phyloP scores from a whole-genome alignment of 2,329 filamentous ascomycete species.

The Lasiodiplodia theobromae region DNA sequence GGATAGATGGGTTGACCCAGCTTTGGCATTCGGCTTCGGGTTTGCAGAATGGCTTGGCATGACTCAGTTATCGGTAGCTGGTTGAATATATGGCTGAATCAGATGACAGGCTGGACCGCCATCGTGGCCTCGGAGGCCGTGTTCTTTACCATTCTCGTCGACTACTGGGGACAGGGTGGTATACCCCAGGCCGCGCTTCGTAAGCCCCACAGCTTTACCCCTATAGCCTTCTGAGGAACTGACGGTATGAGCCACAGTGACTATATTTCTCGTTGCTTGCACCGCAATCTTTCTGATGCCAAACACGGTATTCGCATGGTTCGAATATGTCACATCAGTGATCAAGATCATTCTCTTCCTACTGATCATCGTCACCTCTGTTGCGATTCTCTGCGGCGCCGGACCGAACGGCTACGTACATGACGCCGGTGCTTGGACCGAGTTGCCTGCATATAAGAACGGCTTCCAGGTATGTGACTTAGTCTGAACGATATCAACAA shows the following conservation, averaged over 20 bases:
- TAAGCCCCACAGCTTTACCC: not conserved
- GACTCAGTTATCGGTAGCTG: too few species aligned
- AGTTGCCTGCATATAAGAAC: conserved; percentile 46
- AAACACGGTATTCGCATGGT: conserved; percentile 45
- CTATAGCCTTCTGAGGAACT: too few species aligned
- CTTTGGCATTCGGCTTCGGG: conserved; percentile 49
- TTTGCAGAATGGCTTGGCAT: conserved; percentile 41
- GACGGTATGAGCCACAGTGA: conserved; percentile 19
- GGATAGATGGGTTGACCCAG: conserved; percentile 48
- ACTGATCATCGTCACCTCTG: conserved; percentile 41
- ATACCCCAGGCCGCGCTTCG: conserved; percentile 18
- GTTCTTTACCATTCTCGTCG: conserved; percentile 35
- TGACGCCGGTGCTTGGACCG: conserved; percentile 42
- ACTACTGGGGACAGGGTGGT: conserved; percentile 7
- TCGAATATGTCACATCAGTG: conserved; percentile 27
- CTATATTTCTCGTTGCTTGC: conserved; percentile 23
- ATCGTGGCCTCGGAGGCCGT: conserved; percentile 36
- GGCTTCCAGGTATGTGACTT: conserved; percentile 39
- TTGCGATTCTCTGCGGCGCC: conserved; percentile 46
- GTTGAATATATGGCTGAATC: too few species aligned
- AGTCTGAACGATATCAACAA: not conserved
- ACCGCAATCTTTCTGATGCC: conserved; percentile 34
- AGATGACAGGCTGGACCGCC: conserved; percentile 34
- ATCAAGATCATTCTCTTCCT: conserved; percentile 47
- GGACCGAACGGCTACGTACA: conserved; percentile 44